Evolutionary conservation across 2,329 filamentous ascomycete species (phyloP).

Genomic region (Arthrocladium fulminans): DNA sequence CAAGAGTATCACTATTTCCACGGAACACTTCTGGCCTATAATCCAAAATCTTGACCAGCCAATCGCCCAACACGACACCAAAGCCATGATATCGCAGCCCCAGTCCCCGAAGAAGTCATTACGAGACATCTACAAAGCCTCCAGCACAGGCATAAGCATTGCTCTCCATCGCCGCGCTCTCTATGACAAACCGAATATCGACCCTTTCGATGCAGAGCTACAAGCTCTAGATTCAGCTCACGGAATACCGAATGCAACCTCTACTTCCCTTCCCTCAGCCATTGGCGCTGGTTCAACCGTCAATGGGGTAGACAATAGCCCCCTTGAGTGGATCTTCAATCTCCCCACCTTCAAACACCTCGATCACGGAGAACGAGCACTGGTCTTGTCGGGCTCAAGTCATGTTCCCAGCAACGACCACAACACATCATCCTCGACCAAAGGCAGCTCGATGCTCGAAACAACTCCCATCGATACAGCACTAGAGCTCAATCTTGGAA

Average conservation of each 20-base stretch:
- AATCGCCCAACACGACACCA: slow-evolving; percentile 31
- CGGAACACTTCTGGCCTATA: slow-evolving; percentile 69
- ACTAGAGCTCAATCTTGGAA: slow-evolving; percentile 27
- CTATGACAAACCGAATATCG: slow-evolving; percentile 49
- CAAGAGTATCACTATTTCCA: slow-evolving; percentile 30
- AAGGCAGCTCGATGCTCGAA: slow-evolving; percentile 40
- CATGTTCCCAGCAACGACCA: slow-evolving; percentile 16
- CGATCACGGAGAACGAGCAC: slow-evolving; percentile 58
- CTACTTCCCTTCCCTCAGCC: slow-evolving; percentile 18
- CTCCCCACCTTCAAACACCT: slow-evolving; percentile 46
- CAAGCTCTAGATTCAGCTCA: slow-evolving; percentile 60
- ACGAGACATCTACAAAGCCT: slow-evolving; percentile 50
- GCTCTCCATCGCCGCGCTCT: slow-evolving; percentile 63
- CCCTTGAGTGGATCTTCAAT: slow-evolving; percentile 68
- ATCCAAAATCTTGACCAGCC: slow-evolving; percentile 63
- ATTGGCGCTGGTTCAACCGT: slow-evolving; percentile 20
- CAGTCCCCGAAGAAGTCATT: slow-evolving; percentile 29
- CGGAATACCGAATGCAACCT: slow-evolving; percentile 28
- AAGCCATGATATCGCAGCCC: background rate
- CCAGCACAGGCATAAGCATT: slow-evolving; percentile 56
- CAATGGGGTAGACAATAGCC: slow-evolving; percentile 27
- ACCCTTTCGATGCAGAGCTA: slow-evolving; percentile 60
- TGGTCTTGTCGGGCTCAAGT: slow-evolving; percentile 46
- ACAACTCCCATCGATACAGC: slow-evolving; percentile 23
- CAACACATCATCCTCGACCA: slow-evolving; percentile 36